Evolutionary conservation across 2,329 filamentous ascomycete genomes (phyloP).

Genomic region (Chaetomium sp.): DNA sequence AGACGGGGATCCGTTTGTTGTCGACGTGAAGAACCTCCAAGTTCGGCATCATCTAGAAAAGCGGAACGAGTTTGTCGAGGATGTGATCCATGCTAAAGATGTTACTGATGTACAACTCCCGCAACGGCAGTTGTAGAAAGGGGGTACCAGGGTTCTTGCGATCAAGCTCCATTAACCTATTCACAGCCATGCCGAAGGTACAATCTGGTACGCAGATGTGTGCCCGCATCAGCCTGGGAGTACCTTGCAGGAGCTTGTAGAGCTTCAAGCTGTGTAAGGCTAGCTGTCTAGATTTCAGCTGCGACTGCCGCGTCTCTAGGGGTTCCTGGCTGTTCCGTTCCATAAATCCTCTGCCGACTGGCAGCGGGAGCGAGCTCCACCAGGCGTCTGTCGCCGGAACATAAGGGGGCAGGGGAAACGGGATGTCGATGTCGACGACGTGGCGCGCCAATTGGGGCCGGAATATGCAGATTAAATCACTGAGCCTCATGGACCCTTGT

Average conservation of each 20-base stretch:
- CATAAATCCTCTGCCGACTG: neutral
- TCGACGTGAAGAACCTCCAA: neutral
- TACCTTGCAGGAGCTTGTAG: no score
- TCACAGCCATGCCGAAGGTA: no score
- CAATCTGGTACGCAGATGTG: no score
- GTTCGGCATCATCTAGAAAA: neutral
- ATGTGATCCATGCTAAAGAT: neutral
- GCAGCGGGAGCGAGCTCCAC: neutral
- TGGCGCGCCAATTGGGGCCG: neutral
- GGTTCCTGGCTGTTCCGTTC: neutral
- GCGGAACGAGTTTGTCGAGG: neutral
- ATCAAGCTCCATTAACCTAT: no score
- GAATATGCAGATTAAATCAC: neutral
- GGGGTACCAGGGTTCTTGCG: no score
- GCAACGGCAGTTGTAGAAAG: neutral
- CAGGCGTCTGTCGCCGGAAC: neutral
- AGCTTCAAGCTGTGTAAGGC: no score
- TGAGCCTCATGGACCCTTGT: neutral
- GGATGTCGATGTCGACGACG: neutral
- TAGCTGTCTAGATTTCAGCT: no score
- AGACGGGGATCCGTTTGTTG: no score
- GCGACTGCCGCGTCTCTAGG: no score
- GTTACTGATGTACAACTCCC: neutral
- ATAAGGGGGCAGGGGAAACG: neutral
- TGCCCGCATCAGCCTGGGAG: no score